These are phyloP conservation scores for Aspergillus sp. DNA, from an alignment of 2,329 filamentous ascomycete genomes.

Conservation along the genomic window DNA sequence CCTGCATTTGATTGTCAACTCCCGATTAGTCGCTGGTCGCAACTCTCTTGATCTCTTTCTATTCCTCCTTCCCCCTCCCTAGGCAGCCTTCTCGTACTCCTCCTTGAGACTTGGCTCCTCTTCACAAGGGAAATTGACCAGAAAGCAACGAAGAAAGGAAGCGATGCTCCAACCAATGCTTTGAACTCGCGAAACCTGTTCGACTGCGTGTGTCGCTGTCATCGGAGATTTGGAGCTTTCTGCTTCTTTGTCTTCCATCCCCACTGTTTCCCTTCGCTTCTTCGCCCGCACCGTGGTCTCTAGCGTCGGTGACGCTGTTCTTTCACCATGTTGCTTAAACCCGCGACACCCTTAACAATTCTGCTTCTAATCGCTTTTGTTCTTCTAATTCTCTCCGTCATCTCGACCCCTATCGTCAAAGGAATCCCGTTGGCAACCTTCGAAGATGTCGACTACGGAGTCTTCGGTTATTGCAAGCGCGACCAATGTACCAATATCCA, in stretches of 20 bases:
- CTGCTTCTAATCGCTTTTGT: conserved; percentile 83
- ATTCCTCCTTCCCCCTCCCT: background rate
- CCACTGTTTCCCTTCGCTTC: background rate
- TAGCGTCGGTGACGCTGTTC: conserved; percentile 10
- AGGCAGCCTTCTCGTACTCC: background rate
- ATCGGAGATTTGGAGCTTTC: background rate
- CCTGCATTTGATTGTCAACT: background rate
- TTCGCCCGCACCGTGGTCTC: conserved; percentile 1
- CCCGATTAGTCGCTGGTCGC: background rate
- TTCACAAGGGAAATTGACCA: background rate
- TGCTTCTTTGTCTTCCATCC: background rate
- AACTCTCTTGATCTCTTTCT: background rate
- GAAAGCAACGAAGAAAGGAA: background rate
- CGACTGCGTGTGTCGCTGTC: background rate
- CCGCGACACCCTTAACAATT: conserved; percentile 85
- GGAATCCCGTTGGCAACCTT: conserved; percentile 79
- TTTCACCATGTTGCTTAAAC: conserved; percentile 71
- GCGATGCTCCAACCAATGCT: background rate
- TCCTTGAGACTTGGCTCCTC: background rate
- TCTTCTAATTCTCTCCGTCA: conserved; percentile 77
- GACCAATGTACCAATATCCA: conserved; percentile 67
- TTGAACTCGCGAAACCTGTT: background rate
- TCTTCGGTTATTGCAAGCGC: conserved; percentile 81
- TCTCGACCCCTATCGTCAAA: conserved; percentile 89
- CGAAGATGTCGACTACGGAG: conserved; percentile 77